Evolutionary conservation across 805 yeast species (phyloP).

Genomic region (Saccharomyces paradoxus): DNA sequence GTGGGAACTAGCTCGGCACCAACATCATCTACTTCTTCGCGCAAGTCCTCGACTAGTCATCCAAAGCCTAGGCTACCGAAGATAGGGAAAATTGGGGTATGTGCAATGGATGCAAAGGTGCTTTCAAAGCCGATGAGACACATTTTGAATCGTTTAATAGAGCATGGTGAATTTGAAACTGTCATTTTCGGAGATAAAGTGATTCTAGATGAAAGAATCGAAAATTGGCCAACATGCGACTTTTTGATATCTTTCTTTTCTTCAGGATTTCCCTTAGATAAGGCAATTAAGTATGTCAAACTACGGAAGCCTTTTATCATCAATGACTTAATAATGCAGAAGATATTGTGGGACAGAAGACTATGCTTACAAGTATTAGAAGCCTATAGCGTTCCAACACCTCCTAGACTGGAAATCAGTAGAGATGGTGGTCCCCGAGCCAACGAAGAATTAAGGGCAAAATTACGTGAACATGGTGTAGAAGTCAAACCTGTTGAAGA

Average conservation of each 20-base stretch:
- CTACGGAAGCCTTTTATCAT: conserved; percentile 83
- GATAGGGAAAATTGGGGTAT: conserved; percentile 92
- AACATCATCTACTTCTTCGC: conserved; percentile 22
- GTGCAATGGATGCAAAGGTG: conserved; percentile 98
- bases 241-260: conserved; percentile 88
- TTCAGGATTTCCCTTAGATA: conserved; percentile 92
- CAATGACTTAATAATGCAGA: conserved; percentile 85
- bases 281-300: conserved; percentile 85
- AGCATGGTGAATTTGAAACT: conserved; percentile 92
- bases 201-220: conserved; percentile 83
- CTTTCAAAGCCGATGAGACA: conserved; percentile 92
- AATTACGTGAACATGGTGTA: conserved; percentile 56
- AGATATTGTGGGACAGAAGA: conserved; percentile 95
- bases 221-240: conserved; percentile 99
- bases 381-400: conserved; percentile 81
- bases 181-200: conserved; percentile 96
- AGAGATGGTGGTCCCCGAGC: conserved; percentile 95
- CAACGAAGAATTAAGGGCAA: conserved; percentile 54
- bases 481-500: conserved; percentile 40
- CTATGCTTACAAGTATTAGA: conserved; percentile 72
- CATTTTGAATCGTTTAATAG: conserved; percentile 78
- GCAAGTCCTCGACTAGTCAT: conserved; percentile 22
- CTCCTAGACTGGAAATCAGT: conserved; percentile 77
- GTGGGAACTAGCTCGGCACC: conserved; percentile 6
- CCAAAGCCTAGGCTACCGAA: conserved; percentile 44